These are phyloP conservation scores for Psophocarpus tetragonolobus DNA, from an alignment of 306 rosid genomes.

Conservation along the genomic window DNA sequence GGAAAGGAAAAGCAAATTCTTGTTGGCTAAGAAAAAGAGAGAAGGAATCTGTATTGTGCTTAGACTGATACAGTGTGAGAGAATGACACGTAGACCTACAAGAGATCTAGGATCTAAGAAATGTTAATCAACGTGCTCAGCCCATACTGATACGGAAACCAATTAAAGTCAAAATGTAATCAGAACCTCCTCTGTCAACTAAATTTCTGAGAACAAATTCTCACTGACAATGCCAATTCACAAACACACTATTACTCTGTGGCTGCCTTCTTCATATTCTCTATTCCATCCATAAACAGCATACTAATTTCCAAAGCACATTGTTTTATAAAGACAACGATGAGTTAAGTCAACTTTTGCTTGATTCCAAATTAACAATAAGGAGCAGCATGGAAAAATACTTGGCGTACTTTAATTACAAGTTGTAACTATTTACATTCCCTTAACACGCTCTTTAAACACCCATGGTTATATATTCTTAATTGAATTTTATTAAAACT, in stretches of 20 bases:
- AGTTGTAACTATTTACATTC: not conserved
- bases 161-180: conserved; percentile 21
- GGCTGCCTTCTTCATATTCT: conserved; percentile 23
- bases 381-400: conserved; percentile 4
- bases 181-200: not conserved
- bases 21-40: not conserved
- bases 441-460: no score
- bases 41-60: not conserved
- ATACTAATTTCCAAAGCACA: not conserved
- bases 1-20: not conserved
- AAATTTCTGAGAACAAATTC: conserved; percentile 20
- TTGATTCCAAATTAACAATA: conserved; percentile 15
- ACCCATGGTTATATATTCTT: no score
- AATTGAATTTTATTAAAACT: no score
- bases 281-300: conserved; percentile 34
- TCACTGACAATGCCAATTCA: conserved; percentile 21
- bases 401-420: no score
- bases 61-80: not conserved
- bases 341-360: conserved; percentile 28
- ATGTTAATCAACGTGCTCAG: not conserved
- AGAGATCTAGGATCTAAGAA: not conserved
- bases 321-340: not conserved
- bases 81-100: not conserved
- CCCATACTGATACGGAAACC: not conserved
- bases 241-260: not conserved